Evolutionary conservation across 2,329 filamentous ascomycete genomes (phyloP).

Genomic region (Falciphora oryzae): DNA sequence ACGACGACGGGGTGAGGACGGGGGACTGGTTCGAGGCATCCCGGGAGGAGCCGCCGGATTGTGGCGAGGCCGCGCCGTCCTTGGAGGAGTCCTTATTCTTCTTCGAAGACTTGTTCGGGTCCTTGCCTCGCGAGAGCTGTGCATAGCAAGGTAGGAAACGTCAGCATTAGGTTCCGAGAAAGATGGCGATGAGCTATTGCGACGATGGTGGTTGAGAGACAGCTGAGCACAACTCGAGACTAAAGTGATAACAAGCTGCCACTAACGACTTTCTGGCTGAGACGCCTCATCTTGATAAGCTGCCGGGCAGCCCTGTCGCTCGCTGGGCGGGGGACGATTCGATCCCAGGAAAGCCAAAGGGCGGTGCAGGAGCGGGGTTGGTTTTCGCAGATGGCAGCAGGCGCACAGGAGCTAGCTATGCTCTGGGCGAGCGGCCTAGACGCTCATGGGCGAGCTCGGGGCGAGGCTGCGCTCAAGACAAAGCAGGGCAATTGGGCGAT

Average conservation of each 20-base stretch:
- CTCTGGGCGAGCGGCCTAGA: not conserved
- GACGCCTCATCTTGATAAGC: slow-evolving; percentile 78
- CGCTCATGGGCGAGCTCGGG: not conserved
- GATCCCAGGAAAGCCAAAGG: not conserved
- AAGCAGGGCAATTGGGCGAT: not conserved
- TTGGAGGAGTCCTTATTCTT: slow-evolving; percentile 65
- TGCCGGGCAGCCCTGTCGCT: not conserved
- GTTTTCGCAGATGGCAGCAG: not conserved
- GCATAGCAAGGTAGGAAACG: slow-evolving; percentile 31
- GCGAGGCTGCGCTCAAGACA: not conserved
- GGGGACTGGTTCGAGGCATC: slow-evolving; percentile 54
- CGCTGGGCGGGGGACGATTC: not conserved
- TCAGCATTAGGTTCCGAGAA: slow-evolving; percentile 53
- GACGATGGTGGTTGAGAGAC: not conserved
- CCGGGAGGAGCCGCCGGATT: slow-evolving; percentile 44
- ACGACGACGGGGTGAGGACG: slow-evolving; percentile 75
- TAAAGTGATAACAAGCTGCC: slow-evolving; percentile 16
- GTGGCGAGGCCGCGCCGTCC: slow-evolving; percentile 76
- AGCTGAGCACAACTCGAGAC: slow-evolving; percentile 9
- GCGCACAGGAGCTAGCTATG: not conserved
- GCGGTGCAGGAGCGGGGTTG: not conserved
- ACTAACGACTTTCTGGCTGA: slow-evolving; percentile 95
- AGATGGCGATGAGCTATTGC: slow-evolving; percentile 36
- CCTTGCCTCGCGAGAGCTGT: slow-evolving; percentile 89
- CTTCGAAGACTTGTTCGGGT: slow-evolving; percentile 74